Percentiles rank a stretch among this genome's conserved stretches.
These are phyloP conservation scores for Parafenestella ontariensis DNA, from an alignment of 2,329 filamentous ascomycete species.

Conservation along the genomic window DNA sequence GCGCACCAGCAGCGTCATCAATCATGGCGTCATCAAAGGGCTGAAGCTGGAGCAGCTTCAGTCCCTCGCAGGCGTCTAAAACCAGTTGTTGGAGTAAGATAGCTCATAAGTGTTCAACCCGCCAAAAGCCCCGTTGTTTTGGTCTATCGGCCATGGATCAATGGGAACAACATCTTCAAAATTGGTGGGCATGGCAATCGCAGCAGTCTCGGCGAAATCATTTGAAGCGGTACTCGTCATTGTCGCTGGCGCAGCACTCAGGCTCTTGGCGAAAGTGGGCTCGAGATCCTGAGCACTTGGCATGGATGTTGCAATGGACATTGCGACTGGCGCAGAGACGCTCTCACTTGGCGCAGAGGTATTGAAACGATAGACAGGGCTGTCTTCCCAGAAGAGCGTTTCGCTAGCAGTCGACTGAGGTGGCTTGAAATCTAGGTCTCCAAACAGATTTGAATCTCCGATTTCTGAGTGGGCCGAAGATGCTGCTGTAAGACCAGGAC, in stretches of 20 bases:
- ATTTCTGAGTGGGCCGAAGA: conserved; percentile 52
- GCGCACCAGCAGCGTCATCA: conserved; percentile 47
- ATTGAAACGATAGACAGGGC: conserved; percentile 41
- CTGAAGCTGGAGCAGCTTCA: conserved; percentile 16
- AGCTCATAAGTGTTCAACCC: conserved; percentile 34
- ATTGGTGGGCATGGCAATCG: conserved; percentile 43
- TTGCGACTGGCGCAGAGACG: conserved; percentile 32
- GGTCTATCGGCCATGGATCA: conserved; percentile 42
- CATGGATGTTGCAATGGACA: conserved; percentile 27
- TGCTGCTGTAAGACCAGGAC: conserved; percentile 49
- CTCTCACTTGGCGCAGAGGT: conserved; percentile 32
- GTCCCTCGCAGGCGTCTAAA: conserved; percentile 37
- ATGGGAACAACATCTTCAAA: conserved; percentile 38
- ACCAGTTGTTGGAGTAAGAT: conserved; percentile 39
- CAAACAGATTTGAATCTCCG: conserved; percentile 44
- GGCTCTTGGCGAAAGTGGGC: conserved; percentile 38
- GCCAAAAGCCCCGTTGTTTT: conserved; percentile 33
- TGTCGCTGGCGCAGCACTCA: conserved; percentile 28
- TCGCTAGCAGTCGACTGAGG: conserved; percentile 43
- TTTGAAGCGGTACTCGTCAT: conserved; percentile 30
- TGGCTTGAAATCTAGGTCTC: conserved; percentile 43
- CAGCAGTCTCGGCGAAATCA: conserved; percentile 37
- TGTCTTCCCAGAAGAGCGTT: conserved; percentile 48
- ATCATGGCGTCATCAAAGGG: conserved; percentile 44
- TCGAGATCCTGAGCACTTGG: conserved; percentile 36